Conservation (phyloP, 805 yeast species). For the Kuraishia borneana region DNA sequence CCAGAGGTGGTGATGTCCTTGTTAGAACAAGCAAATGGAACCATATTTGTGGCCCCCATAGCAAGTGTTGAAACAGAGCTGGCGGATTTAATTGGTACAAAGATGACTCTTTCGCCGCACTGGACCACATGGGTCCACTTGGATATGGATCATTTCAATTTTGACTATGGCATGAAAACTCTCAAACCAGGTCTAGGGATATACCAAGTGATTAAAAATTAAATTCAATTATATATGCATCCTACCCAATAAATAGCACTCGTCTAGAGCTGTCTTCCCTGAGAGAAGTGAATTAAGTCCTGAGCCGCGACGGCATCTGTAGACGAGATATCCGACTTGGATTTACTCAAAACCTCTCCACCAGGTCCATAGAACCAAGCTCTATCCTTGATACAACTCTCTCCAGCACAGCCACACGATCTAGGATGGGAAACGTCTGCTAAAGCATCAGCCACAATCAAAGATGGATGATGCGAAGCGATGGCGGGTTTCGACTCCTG, state of each 20-base stretch:
- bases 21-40: neutral
- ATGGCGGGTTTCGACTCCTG: constrained; percentile 11
- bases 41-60: constrained; percentile 14
- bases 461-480: constrained; percentile 22
- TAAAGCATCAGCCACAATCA: constrained; percentile 19
- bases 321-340: constrained; percentile 12
- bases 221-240: neutral
- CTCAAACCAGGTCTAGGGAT: constrained; percentile 54
- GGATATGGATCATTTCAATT: constrained; percentile 69
- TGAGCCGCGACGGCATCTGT: constrained; percentile 19
- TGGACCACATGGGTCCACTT: constrained; percentile 38
- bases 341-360: constrained; percentile 17
- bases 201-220: constrained; percentile 19
- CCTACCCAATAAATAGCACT: too few species aligned
- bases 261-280: constrained; percentile 8
- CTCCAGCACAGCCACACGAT: constrained; percentile 23
- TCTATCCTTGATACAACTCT: constrained; percentile 18
- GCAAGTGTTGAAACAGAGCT: constrained; percentile 10
- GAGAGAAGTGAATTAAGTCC: constrained; percentile 12
- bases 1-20: constrained; percentile 4
- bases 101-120: constrained; percentile 7
- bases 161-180: constrained; percentile 22
- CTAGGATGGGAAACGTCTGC: constrained; percentile 14
- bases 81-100: neutral
- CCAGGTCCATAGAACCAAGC: constrained; percentile 25